phyloP scores from a whole-genome alignment of 1,284 basidiomycete genomes.

The Fomes fomentarius region DNA sequence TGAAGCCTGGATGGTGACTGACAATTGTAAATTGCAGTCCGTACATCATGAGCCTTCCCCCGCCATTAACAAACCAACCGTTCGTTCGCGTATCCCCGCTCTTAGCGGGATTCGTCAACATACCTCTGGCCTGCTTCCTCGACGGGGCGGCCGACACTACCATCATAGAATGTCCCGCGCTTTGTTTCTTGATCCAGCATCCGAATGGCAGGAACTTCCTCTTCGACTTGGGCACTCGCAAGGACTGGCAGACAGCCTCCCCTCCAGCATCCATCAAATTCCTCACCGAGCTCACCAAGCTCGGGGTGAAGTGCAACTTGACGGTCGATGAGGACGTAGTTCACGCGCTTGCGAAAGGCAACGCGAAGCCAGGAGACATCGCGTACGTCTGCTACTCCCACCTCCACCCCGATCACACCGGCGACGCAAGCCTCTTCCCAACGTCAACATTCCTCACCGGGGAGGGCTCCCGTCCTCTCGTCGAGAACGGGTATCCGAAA shows the following conservation, averaged over 20 bases:
- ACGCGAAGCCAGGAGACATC: slow-evolving; percentile 44
- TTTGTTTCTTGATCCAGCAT: slow-evolving; percentile 53
- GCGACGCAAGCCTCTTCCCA: slow-evolving; percentile 48
- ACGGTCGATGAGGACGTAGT: slow-evolving; percentile 41
- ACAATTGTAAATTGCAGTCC: neutral
- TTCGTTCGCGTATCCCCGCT: slow-evolving; percentile 48
- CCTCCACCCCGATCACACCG: slow-evolving; percentile 50
- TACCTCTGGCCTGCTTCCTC: slow-evolving; percentile 41
- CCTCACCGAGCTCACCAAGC: slow-evolving; percentile 11
- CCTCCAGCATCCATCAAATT: slow-evolving; percentile 9
- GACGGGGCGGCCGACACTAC: slow-evolving; percentile 35
- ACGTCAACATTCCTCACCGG: slow-evolving; percentile 50
- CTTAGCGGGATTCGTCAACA: slow-evolving; percentile 45
- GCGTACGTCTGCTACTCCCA: slow-evolving; percentile 54
- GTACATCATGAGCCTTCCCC: slow-evolving; percentile 12
- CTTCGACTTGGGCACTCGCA: slow-evolving; percentile 58
- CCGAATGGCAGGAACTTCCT: slow-evolving; percentile 42
- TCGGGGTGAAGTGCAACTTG: slow-evolving; percentile 12
- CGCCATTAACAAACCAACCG: slow-evolving; percentile 15
- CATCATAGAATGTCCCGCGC: slow-evolving; percentile 37
- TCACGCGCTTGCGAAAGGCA: slow-evolving; percentile 51
- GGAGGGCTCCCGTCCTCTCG: slow-evolving; percentile 36
- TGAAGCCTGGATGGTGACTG: too few species aligned
- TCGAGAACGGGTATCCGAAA: slow-evolving; percentile 46
- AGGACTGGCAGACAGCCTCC: too few species aligned